Conservation (phyloP, 2,329 filamentous ascomycete genomes). For the Clathrospora elynae region DNA sequence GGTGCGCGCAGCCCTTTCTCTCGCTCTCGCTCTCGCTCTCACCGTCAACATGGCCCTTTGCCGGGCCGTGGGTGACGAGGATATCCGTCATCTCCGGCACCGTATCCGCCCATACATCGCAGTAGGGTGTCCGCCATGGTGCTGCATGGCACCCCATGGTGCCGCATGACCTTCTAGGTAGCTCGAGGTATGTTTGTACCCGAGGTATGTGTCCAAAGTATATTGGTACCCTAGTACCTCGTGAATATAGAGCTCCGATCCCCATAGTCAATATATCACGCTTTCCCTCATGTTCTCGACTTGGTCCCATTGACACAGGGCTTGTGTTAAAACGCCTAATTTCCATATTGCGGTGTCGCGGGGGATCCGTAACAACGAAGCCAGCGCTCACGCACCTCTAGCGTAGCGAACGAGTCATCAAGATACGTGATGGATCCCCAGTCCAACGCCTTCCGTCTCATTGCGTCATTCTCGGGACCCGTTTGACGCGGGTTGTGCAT, state of each 20-base stretch:
- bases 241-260: too few relatives aligned
- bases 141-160: too few relatives aligned
- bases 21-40: conserved; percentile 33
- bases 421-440: conserved; percentile 73
- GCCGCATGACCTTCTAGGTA: too few relatives aligned
- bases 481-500: conserved; percentile 53
- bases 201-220: too few relatives aligned
- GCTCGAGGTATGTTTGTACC: too few relatives aligned
- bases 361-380: conserved; percentile 77
- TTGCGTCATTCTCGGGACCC: conserved; percentile 38
- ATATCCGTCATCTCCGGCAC: conserved; percentile 74
- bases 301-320: too few relatives aligned
- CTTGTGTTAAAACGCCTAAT: conserved; percentile 81
- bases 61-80: conserved; percentile 79
- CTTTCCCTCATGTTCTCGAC: too few relatives aligned
- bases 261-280: too few relatives aligned
- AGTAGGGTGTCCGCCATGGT: too few relatives aligned
- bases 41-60: conserved; percentile 68
- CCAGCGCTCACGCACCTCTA: conserved; percentile 53
- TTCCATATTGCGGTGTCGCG: conserved; percentile 73
- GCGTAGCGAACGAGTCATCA: conserved; percentile 65
- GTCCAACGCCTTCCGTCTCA: conserved; percentile 60
- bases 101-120: conserved; percentile 69
- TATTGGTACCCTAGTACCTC: too few relatives aligned
- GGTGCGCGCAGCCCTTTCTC: conserved; percentile 65